phyloP scores from a whole-genome alignment of 768 basidiomycete species.

The Suillus bovinus region DNA sequence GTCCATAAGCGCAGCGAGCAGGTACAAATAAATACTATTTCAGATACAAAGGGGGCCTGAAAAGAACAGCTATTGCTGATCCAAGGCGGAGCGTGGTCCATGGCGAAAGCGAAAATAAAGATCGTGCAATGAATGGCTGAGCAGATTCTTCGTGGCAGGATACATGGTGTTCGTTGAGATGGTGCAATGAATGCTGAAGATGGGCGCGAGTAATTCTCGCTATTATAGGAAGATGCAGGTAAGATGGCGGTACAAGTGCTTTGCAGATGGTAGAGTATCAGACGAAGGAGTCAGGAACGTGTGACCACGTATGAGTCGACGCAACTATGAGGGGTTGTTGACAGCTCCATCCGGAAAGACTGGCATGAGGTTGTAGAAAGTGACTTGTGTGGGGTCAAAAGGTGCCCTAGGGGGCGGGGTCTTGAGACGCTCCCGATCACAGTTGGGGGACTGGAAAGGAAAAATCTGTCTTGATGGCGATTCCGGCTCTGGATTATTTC shows the following conservation, averaged over 20 bases:
- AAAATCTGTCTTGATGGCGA: constrained; percentile 20
- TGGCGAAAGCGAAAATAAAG: constrained; percentile 19
- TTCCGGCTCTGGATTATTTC: constrained; percentile 25
- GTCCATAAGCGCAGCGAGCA: background rate
- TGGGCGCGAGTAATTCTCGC: constrained; percentile 21
- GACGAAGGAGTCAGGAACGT: constrained; percentile 8
- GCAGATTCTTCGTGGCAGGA: constrained; percentile 26
- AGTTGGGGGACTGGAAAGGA: constrained; percentile 28
- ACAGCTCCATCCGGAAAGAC: constrained; percentile 39
- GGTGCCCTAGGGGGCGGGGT: constrained; percentile 37
- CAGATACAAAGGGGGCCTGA: constrained; percentile 16
- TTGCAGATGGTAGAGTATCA: constrained; percentile 15
- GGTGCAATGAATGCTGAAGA: constrained; percentile 20
- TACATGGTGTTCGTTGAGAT: constrained; percentile 33
- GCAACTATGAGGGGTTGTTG: constrained; percentile 15
- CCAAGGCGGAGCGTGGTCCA: constrained; percentile 33
- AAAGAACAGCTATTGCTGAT: constrained; percentile 23
- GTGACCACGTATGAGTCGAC: constrained; percentile 4
- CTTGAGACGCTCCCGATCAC: constrained; percentile 22
- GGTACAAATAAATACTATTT: constrained; percentile 20
- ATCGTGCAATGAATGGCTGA: constrained; percentile 21
- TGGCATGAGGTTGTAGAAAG: constrained; percentile 65
- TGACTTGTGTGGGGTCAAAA: constrained; percentile 49
- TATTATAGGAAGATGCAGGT: constrained; percentile 33
- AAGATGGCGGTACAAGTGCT: constrained; percentile 29